Conservation (phyloP, 331 rosid genomes). For the Malus hybrid region DNA sequence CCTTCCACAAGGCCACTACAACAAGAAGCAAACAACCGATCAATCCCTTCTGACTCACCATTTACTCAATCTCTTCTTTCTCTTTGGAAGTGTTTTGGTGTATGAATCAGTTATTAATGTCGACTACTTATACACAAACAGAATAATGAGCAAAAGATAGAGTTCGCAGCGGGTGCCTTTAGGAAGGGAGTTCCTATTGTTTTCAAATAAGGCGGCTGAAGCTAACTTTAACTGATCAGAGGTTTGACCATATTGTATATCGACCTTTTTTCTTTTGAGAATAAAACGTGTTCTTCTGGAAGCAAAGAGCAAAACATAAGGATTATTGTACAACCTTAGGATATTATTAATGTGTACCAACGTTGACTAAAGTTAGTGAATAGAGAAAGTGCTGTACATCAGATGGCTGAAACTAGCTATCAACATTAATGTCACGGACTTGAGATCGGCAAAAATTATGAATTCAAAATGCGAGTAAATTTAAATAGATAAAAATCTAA, state of each 20-base stretch:
- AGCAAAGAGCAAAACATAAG: not conserved
- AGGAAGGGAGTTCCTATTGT: not conserved
- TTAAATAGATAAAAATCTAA: too few relatives aligned
- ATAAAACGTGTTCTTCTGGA: not conserved
- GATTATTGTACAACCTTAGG: not conserved
- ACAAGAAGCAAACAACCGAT: conserved; percentile 13
- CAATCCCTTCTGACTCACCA: not conserved
- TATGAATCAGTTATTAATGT: not conserved
- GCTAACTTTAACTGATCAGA: not conserved
- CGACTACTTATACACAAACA: not conserved
- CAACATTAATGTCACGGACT: too few relatives aligned
- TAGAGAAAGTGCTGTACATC: too few relatives aligned
- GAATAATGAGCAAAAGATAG: too few relatives aligned
- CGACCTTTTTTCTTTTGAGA: not conserved
- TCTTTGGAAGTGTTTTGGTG: not conserved
- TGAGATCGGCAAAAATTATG: too few relatives aligned
- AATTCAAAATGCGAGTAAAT: too few relatives aligned
- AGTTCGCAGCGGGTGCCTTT: too few relatives aligned
- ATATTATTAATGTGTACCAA: too few relatives aligned
- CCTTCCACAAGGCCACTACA: not conserved
- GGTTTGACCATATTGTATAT: not conserved
- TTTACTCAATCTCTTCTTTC: not conserved
- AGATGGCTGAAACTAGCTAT: too few relatives aligned
- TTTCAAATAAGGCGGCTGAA: not conserved
- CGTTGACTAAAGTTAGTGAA: too few relatives aligned